phyloP scores from a whole-genome alignment of 2,329 filamentous ascomycete genomes.

The Orbilia quercus region DNA sequence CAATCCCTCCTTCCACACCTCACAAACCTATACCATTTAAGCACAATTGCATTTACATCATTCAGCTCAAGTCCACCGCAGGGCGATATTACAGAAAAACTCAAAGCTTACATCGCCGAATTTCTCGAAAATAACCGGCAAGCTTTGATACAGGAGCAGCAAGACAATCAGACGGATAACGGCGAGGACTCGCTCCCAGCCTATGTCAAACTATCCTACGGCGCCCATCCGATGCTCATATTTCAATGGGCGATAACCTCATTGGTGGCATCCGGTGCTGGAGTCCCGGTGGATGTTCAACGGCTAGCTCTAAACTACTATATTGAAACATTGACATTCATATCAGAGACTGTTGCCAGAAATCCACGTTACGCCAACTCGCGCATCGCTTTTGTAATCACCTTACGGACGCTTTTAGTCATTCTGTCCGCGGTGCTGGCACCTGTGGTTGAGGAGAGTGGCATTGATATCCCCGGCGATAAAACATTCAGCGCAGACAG shows the following conservation, averaged over 20 bases:
- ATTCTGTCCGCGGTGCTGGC: constrained; percentile 25
- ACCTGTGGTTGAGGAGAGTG: neutral
- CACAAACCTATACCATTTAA: constrained; percentile 18
- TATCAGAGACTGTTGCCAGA: neutral
- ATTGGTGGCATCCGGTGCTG: constrained; percentile 7
- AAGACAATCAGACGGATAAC: neutral
- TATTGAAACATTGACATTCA: constrained; percentile 14
- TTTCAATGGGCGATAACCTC: constrained; percentile 43
- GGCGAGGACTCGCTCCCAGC: neutral
- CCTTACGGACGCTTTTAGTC: constrained; percentile 30
- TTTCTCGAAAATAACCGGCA: constrained; percentile 11
- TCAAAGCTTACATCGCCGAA: constrained; percentile 15
- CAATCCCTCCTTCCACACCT: constrained; percentile 26
- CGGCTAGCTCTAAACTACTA: constrained; percentile 15
- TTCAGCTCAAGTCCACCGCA: constrained; percentile 35
- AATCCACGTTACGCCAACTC: constrained; percentile 3
- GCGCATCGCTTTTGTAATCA: constrained; percentile 27
- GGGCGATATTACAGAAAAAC: constrained; percentile 11
- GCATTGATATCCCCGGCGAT: constrained; percentile 1
- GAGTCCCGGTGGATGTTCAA: constrained; percentile 10
- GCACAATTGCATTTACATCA: constrained; percentile 42
- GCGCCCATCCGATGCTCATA: constrained; percentile 34
- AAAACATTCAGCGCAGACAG: neutral
- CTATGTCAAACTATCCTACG: constrained; percentile 30
- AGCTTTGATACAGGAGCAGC: neutral